Conservation (phyloP, 2,329 filamentous ascomycete genomes). For the Phymatotrichopsis omnivora region DNA sequence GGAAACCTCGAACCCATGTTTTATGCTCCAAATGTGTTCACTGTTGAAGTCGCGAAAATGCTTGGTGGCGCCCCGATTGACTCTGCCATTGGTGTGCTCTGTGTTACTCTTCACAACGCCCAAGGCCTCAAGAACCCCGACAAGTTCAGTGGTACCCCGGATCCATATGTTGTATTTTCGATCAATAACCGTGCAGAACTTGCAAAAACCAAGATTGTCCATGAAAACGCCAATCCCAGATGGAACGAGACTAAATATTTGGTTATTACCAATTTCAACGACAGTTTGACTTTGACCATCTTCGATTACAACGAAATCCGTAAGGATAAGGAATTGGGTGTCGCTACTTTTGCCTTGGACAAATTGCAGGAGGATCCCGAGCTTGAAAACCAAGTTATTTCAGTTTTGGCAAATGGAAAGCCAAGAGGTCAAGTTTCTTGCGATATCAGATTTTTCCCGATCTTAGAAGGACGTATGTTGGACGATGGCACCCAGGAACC, state of each 20-base stretch:
- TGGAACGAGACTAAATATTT: slow-evolving; percentile 98
- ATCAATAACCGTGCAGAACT: slow-evolving; percentile 74
- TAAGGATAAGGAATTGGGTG: slow-evolving; percentile 91
- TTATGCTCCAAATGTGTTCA: slow-evolving; percentile 96
- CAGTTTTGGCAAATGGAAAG: slow-evolving; percentile 76
- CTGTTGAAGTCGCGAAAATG: slow-evolving; percentile 98
- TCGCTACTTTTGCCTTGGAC: slow-evolving; percentile 76
- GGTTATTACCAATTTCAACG: slow-evolving; percentile 82
- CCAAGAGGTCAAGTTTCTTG: slow-evolving; percentile 66
- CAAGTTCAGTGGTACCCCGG: slow-evolving; percentile 81
- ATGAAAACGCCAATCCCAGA: slow-evolving; percentile 72
- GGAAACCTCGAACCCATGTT: slow-evolving; percentile 92
- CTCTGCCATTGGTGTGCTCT: slow-evolving; percentile 87
- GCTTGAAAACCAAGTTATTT: slow-evolving; percentile 74
- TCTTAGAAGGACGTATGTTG: slow-evolving; percentile 61
- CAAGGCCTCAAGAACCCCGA: slow-evolving; percentile 90
- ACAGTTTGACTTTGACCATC: slow-evolving; percentile 71
- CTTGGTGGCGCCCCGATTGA: slow-evolving; percentile 87
- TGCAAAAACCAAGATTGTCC: slow-evolving; percentile 77
- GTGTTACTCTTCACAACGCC: slow-evolving; percentile 81
- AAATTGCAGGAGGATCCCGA: slow-evolving; percentile 65
- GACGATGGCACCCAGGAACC: slow-evolving; percentile 70
- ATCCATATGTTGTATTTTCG: slow-evolving; percentile 79
- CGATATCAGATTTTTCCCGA: slow-evolving; percentile 91
- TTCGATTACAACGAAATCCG: slow-evolving; percentile 93